These are phyloP conservation scores for Colletotrichum trifolii DNA, from an alignment of 2,329 filamentous ascomycete genomes.

Conservation along the genomic window DNA sequence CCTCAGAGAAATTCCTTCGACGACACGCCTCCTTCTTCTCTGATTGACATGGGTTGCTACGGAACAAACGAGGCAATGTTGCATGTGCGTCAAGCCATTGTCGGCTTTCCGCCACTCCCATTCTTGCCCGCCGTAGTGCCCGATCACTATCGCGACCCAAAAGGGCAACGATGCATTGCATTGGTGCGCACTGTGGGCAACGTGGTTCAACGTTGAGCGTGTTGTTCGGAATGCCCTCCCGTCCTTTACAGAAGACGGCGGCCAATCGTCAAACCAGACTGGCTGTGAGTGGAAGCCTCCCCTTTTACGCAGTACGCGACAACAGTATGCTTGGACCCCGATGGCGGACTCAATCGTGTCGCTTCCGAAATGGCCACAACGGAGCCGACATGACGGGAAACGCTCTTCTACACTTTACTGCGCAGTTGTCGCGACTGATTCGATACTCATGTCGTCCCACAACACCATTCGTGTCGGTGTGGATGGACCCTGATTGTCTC, in stretches of 20 bases:
- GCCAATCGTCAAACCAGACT: too few relatives aligned
- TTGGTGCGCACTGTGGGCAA: too few relatives aligned
- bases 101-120: background rate
- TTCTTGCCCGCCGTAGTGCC: background rate
- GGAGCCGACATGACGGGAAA: constrained; percentile 1
- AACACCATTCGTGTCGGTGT: constrained; percentile 14
- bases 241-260: too few relatives aligned
- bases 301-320: too few relatives aligned
- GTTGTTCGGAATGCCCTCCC: too few relatives aligned
- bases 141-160: too few relatives aligned
- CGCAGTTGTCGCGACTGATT: too few relatives aligned
- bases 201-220: too few relatives aligned
- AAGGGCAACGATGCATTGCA: too few relatives aligned
- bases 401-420: background rate
- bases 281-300: too few relatives aligned
- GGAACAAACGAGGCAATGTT: background rate
- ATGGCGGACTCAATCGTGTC: constrained; percentile 22
- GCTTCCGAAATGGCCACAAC: constrained; percentile 2
- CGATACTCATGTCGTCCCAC: too few relatives aligned
- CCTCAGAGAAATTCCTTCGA: constrained; percentile 6
- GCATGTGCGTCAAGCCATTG: background rate
- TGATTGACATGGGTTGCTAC: background rate
- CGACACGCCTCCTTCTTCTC: constrained; percentile 19
- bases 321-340: background rate
- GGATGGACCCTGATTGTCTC: constrained; percentile 36